These are phyloP conservation scores for Limnomonas spitsbergensis DNA, from an alignment of 139 green algal species.

Conservation along the genomic window DNA sequence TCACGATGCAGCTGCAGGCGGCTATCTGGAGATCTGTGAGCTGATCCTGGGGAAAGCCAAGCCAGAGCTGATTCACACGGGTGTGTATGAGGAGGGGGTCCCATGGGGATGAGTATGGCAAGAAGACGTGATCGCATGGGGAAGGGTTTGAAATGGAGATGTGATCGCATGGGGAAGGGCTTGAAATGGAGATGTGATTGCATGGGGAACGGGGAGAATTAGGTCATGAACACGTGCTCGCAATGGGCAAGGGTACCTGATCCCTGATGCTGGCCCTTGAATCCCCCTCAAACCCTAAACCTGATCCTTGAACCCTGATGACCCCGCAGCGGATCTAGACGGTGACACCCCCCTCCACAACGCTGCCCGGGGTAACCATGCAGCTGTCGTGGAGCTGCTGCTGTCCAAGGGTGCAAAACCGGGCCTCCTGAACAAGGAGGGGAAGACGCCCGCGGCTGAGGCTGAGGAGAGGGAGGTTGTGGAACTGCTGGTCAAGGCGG, in stretches of 20 bases:
- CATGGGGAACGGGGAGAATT: no score
- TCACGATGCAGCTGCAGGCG: conserved; percentile 54
- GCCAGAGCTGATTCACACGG: neutral
- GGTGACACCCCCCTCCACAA: conserved; percentile 56
- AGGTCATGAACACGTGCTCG: no score
- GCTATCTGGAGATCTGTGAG: conserved; percentile 42
- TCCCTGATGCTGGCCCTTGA: no score
- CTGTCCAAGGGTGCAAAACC: conserved; percentile 5
- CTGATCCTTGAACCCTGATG: no score
- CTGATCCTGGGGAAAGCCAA: conserved; percentile 25
- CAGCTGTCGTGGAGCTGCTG: conserved; percentile 6
- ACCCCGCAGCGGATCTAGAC: conserved; percentile 25
- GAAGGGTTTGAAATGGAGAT: no score
- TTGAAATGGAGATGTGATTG: no score
- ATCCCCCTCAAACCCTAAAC: no score
- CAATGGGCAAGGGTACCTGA: no score
- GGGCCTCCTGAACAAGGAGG: neutral
- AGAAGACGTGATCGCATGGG: no score
- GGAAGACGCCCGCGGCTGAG: conserved; percentile 5
- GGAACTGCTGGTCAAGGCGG: neutral
- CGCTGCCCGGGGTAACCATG: conserved; percentile 30
- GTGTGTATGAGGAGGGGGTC: no score
- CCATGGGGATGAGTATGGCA: neutral
- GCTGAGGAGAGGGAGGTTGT: conserved; percentile 4
- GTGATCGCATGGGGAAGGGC: no score